Evolutionary conservation across 140 eudicot genomes (phyloP).

Genomic region (Oenanthe javanica): DNA sequence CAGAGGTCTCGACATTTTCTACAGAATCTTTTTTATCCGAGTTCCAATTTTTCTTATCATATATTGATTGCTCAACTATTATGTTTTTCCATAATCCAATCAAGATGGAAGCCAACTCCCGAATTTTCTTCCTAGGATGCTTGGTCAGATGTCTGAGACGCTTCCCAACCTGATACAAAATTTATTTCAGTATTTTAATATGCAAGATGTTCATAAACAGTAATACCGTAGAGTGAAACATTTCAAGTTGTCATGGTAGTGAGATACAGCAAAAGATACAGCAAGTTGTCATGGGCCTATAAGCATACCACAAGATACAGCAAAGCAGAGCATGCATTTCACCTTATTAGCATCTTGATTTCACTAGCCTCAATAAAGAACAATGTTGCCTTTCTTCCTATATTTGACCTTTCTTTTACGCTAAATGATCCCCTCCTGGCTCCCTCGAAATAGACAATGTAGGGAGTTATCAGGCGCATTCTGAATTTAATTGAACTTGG

Average conservation of each 20-base stretch:
- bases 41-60: slow-evolving; percentile 48
- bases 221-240: background rate
- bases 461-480: background rate
- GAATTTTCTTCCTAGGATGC: slow-evolving; percentile 66
- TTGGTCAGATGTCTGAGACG: slow-evolving; percentile 73
- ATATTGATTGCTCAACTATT: slow-evolving; percentile 56
- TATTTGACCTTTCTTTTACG: background rate
- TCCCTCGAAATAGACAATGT: background rate
- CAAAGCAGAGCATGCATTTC: background rate
- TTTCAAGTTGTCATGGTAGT: background rate
- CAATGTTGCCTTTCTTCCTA: background rate
- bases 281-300: background rate
- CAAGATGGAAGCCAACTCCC: slow-evolving; percentile 54
- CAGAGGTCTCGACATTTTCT: slow-evolving; percentile 17
- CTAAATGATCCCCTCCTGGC: no score
- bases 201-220: background rate
- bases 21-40: slow-evolving; percentile 26
- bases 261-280: background rate
- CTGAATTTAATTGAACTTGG: background rate
- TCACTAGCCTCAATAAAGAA: background rate
- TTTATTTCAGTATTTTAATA: background rate
- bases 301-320: background rate
- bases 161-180: slow-evolving; percentile 59
- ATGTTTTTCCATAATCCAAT: slow-evolving; percentile 73
- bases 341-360: background rate